Evolutionary conservation across 202 grass and related monocot genomes (phyloP).

Genomic region (Zizania palustris): DNA sequence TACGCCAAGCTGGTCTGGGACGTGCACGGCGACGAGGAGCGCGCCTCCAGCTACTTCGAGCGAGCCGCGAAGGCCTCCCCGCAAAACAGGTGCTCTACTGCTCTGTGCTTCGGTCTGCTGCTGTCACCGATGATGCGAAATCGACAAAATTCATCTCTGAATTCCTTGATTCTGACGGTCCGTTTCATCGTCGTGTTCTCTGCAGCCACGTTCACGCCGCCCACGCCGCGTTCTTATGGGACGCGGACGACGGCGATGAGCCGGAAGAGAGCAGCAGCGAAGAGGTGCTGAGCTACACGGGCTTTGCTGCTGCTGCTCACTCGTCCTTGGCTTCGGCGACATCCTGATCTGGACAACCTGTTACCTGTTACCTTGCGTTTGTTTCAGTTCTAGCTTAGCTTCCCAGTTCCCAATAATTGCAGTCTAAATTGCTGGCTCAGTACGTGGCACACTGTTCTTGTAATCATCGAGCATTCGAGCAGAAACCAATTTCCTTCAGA

Average conservation of each 20-base stretch:
- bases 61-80: constrained; percentile 63
- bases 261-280: constrained; percentile 33
- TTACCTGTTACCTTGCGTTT: background rate
- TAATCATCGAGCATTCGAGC: background rate
- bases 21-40: constrained; percentile 76
- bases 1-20: constrained; percentile 95
- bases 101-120: too few relatives aligned
- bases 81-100: constrained; percentile 50
- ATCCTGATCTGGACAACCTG: background rate
- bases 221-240: constrained; percentile 85
- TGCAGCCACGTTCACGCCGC: constrained; percentile 79
- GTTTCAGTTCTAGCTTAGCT: background rate
- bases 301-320: constrained; percentile 15
- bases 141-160: background rate
- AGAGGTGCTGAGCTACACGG: constrained; percentile 12
- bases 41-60: constrained; percentile 81
- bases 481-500: background rate
- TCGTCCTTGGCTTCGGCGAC: constrained; percentile 40
- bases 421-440: background rate
- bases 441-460: constrained; percentile 23
- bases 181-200: background rate
- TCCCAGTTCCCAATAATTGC: constrained; percentile 32
- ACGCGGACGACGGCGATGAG: constrained; percentile 59
- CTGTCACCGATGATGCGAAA: background rate
- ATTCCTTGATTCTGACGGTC: background rate